Evolutionary conservation across 768 basidiomycete genomes (phyloP), one percentile per base, ranked within the genome.

Genomic region (Asterophora lycoperdoides): DNA sequence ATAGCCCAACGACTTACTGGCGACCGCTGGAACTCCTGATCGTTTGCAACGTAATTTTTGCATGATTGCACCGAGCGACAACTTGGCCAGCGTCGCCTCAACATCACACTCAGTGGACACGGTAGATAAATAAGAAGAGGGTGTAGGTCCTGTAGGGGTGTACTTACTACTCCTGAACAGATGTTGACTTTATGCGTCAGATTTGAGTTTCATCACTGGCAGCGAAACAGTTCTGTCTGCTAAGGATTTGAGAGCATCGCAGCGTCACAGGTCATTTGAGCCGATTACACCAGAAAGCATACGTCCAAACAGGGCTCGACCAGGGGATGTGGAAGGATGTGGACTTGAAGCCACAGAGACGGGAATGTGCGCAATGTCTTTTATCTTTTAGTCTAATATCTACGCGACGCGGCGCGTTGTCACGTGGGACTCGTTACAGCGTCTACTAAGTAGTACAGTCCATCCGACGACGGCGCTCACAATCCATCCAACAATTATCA

Each of bases 11-110:
- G 30, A 52, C 40, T 41, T 54, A n/a, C n/a, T n/a, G n/a, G n/a
- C n/a, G n/a, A 68, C 61, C 80, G 70, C 55, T 82, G 71, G 56
- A 73, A 76, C 53, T 84, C 83, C 57, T 83, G 80, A 47, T 84
- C 83, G 59, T 84, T 83, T 1, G 73, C 75, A 44, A 75, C 76
- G 44, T 72, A 84, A 54, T 84, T 83, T 65, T 86, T 84, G 59
- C n/a, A n/a, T n/a, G n/a, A n/a, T n/a, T 53, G 74, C 63, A 3
- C 58, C 51, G 14, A 73, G 40, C 9, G 66, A 62, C 37, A 76
- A 42, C 52, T 72, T 71, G 19, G 63, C 60, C 7, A 77, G 60
- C 5, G 59, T 62, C 15, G 63, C 60, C 32, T 71, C 68, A 34
- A 74, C 59, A 49, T 76, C 66, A 46, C 71, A 62, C 28, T 64